Percentiles rank a stretch among this genome's conserved stretches.
Evolutionary conservation across 2,329 filamentous ascomycete genomes (phyloP).

Genomic region (Sphaceloma murrayae): DNA sequence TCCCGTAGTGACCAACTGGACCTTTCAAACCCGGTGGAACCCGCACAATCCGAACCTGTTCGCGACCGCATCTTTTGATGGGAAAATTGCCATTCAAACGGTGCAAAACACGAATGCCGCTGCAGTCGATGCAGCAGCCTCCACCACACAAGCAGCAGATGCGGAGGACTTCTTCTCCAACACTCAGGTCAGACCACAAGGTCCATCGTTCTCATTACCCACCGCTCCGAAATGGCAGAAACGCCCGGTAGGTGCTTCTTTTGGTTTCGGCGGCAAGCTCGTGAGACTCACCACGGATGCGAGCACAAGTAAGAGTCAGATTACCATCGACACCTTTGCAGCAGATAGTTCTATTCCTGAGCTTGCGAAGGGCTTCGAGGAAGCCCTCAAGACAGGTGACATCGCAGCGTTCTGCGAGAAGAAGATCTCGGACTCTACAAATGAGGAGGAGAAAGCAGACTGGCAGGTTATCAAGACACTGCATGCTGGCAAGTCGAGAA

Average conservation of each 20-base stretch:
- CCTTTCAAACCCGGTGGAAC: slow-evolving; percentile 89
- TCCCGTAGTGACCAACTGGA: slow-evolving; percentile 98
- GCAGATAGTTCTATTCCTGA: slow-evolving; percentile 77
- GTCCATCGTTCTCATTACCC: slow-evolving; percentile 73
- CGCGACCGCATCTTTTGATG: slow-evolving; percentile 93
- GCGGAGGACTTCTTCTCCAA: slow-evolving; percentile 95
- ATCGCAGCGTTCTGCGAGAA: slow-evolving; percentile 69
- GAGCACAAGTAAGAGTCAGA: slow-evolving; percentile 55
- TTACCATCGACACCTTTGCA: slow-evolving; percentile 79
- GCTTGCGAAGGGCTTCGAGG: slow-evolving; percentile 78
- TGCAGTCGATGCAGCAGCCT: slow-evolving; percentile 53
- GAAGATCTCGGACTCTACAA: slow-evolving; percentile 63
- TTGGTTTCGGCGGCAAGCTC: slow-evolving; percentile 91
- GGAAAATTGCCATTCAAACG: slow-evolving; percentile 88
- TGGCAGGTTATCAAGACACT: slow-evolving; percentile 92
- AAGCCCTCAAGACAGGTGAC: slow-evolving; percentile 67
- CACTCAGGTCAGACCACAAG: slow-evolving; percentile 83
- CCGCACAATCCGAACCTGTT: slow-evolving; percentile 85
- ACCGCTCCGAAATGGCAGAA: slow-evolving; percentile 88
- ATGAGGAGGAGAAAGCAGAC: slow-evolving; percentile 87
- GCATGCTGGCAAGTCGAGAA: slow-evolving; percentile 73
- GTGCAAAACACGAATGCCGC: slow-evolving; percentile 79
- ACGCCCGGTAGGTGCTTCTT: slow-evolving; percentile 73
- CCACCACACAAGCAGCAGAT: slow-evolving; percentile 59
- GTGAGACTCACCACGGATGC: slow-evolving; percentile 65